These are phyloP conservation scores for Mucor sp. DNA, from an alignment of 371 early-diverging fungal genomes.

Conservation along the genomic window DNA sequence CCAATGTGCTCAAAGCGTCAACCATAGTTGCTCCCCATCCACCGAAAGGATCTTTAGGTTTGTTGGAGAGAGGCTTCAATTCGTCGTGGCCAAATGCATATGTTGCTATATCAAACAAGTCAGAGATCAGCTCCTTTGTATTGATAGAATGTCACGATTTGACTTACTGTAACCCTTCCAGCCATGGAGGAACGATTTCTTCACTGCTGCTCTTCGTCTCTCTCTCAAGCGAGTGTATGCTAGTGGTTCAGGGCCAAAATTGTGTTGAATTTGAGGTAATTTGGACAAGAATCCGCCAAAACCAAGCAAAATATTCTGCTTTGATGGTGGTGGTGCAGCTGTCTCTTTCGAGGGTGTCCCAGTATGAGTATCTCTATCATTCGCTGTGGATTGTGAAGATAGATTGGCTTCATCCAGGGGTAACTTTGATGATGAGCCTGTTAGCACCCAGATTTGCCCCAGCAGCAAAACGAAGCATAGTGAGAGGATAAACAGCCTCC, in stretches of 20 bases:
- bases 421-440: background rate
- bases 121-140: background rate
- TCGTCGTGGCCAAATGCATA: slow-evolving; percentile 65
- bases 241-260: slow-evolving; percentile 19
- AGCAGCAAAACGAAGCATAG: slow-evolving; percentile 2
- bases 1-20: slow-evolving; percentile 82
- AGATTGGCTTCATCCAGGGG: background rate
- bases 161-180: slow-evolving; percentile 74
- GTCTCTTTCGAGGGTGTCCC: background rate
- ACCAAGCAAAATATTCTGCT: slow-evolving; percentile 17
- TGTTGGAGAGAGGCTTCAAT: slow-evolving; percentile 50
- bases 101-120: slow-evolving; percentile 14
- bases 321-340: background rate
- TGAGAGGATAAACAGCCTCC: slow-evolving; percentile 1
- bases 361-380: background rate
- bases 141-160: background rate
- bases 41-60: slow-evolving; percentile 66
- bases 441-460: background rate
- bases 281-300: slow-evolving; percentile 21
- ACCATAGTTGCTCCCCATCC: slow-evolving; percentile 78
- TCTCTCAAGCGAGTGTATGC: slow-evolving; percentile 21
- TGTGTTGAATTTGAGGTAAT: slow-evolving; percentile 25
- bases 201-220: slow-evolving; percentile 17
- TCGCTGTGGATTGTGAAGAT: background rate
- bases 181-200: slow-evolving; percentile 51